A percentile compares a stretch with the other conserved stretches of the same genome.
Evolutionary conservation across 148 eudicot genomes (phyloP).

Genomic region (Nyssa sinensis): DNA sequence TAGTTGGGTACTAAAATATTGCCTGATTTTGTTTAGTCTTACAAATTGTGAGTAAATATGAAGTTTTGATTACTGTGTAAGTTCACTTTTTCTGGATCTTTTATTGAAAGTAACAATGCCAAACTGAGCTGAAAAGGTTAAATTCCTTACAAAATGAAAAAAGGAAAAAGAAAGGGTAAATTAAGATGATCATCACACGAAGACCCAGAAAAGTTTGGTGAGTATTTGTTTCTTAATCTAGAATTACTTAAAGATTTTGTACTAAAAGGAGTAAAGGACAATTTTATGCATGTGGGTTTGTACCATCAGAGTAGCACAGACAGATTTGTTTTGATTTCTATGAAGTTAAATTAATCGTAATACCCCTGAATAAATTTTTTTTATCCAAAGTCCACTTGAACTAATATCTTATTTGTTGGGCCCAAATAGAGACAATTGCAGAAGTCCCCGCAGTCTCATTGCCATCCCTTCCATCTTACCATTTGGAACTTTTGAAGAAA

Average conservation of each 20-base stretch:
- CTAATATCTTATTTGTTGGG: neutral
- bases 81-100: neutral
- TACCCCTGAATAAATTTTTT: neutral
- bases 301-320: neutral
- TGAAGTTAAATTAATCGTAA: neutral
- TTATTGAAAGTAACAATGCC: neutral
- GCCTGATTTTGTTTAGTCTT: neutral
- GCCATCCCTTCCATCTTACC: neutral
- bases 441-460: too few relatives aligned
- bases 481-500: neutral
- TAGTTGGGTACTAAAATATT: neutral
- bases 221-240: neutral
- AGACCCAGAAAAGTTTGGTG: neutral
- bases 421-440: neutral
- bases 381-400: neutral
- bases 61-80: neutral
- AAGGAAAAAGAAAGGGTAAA: neutral
- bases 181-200: neutral
- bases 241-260: neutral
- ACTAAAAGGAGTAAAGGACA: neutral
- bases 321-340: neutral
- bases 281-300: neutral
- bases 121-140: too few relatives aligned
- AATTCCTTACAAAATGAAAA: neutral
- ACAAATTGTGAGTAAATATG: neutral